Evolutionary conservation across 345 rosid species (phyloP).

Genomic region (Pistacia atlantica): DNA sequence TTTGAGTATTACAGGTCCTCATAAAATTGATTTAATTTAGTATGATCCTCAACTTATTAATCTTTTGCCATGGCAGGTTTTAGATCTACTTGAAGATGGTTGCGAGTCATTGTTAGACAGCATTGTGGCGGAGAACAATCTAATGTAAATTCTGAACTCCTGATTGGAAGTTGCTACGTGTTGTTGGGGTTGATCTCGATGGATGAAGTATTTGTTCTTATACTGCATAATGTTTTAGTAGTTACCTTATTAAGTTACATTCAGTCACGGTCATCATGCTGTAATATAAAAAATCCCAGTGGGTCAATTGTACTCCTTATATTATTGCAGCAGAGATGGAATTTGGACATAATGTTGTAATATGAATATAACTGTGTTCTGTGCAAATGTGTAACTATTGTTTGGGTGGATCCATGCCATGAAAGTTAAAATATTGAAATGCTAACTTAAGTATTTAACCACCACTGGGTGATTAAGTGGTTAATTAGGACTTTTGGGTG

Average conservation of each 20-base stretch:
- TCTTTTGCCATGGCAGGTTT: conserved; percentile 48
- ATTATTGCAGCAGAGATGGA: background rate
- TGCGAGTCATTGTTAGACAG: conserved; percentile 86
- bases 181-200: background rate
- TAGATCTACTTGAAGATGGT: conserved; percentile 91
- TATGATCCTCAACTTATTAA: background rate
- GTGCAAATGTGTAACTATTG: no score
- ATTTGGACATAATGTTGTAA: background rate
- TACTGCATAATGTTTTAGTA: background rate
- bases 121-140: conserved; percentile 46
- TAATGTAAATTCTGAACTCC: conserved; percentile 7
- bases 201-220: background rate
- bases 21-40: background rate
- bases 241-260: background rate
- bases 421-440: no score
- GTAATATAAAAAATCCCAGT: no score
- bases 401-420: no score
- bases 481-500: no score
- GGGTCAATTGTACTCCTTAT: background rate
- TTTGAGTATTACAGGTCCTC: background rate
- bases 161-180: conserved; percentile 7
- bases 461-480: no score
- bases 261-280: background rate
- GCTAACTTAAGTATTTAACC: no score
- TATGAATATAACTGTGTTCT: background rate